Evolutionary conservation across 169 alveolate genomes (phyloP), one percentile per base, ranked within the genome.

Genomic region (Eimeria maxima): DNA sequence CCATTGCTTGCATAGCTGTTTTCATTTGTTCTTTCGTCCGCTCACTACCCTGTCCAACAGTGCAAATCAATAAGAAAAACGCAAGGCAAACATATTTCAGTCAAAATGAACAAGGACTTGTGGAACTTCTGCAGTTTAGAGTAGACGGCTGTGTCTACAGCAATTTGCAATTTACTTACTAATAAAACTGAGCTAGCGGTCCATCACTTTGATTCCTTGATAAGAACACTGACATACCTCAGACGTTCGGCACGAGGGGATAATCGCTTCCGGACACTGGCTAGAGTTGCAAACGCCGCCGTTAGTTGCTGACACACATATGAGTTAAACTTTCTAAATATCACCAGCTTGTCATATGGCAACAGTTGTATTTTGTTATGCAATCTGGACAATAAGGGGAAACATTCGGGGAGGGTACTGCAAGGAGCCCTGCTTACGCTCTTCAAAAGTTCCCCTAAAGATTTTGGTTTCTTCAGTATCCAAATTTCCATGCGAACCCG

Each of bases 11-110:
- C 47, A 29, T 27, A 83, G 67, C 33, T 2, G 0, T 24, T 45
- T 53, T 29, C 91, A 53, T 50, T 47, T 53, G 91, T 50, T 83
- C 74, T 24, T 27, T 83, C 16, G 91, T 27, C 29, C 29, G 50
- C 53, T 16, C 74, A 11, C n/a, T 29, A 29, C 50, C 80, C 80
- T 69, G 80, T 33, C 13, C 50, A 69, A 14, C 22, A 22, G 50
- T 24, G 33, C 80, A 69, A 20, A 67, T 38, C 42, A n/a, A 5
- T 65, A 29, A 10, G n/a, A 11, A 13, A 69, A 69, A 7, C 22
- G 50, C 33, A 22, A 45, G 27, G 80, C 16, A 4, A 14, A 8
- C 50, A 69, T 27, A 22, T 11, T 16, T 69, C n/a, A 11, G 80
- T 69, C 80, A 33, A 33, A 20, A 33, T 13, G 20, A 14, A 45